These are phyloP conservation scores for Cicer bijugum DNA, from an alignment of 306 rosid species.

Conservation along the genomic window DNA sequence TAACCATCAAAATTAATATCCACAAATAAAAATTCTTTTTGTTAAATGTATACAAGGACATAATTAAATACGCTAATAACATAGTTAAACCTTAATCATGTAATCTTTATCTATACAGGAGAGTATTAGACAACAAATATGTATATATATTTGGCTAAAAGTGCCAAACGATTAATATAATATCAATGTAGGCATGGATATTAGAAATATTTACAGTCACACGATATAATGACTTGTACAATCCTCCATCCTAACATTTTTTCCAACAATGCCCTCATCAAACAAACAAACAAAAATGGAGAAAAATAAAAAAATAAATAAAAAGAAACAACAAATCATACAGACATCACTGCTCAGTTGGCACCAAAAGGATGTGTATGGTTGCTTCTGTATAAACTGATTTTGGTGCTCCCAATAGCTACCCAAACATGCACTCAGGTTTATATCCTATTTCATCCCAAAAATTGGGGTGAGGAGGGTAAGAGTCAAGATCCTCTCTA, in stretches of 20 bases:
- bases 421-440: conserved; percentile 14
- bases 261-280: conserved; percentile 39
- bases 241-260: conserved; percentile 37
- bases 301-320: neutral
- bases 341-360: conserved; percentile 38
- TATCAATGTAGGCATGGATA: conserved; percentile 29
- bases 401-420: neutral
- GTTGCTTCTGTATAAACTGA: neutral
- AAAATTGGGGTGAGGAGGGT: conserved; percentile 29
- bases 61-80: no score
- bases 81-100: no score
- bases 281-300: conserved; percentile 43
- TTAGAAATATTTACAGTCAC: conserved; percentile 58
- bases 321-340: conserved; percentile 33
- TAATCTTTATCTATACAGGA: neutral
- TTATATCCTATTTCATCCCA: conserved; percentile 47
- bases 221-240: conserved; percentile 29
- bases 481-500: neutral
- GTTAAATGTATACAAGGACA: no score
- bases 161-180: conserved; percentile 27
- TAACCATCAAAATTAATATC: no score
- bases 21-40: no score
- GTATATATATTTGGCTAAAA: neutral
- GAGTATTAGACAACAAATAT: conserved; percentile 5
- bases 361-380: conserved; percentile 1